Base-by-base conservation (phyloP, 1,139 yeast genomes). In the Yamadazyma trypodendri region DNA sequence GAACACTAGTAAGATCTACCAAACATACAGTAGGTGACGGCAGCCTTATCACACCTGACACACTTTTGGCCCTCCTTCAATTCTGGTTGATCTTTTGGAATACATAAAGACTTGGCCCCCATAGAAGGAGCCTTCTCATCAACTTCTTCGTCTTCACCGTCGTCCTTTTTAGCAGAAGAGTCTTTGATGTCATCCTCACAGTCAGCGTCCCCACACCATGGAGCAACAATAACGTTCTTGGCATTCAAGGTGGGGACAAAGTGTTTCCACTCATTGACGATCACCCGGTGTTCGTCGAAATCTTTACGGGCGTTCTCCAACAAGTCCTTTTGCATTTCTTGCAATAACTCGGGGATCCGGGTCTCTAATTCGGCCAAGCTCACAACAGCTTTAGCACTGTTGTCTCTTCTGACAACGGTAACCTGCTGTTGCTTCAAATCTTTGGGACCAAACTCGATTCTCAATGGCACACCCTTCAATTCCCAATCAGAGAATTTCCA, bases 401-500 rank as follows among this genome's bases (percentile, higher is more conserved):
- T 86, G 59, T 90, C 95, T 75, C 99, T 89, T 72, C 97, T 84
- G 40, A 89, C 97, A 42, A 89, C 94, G 34, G 87, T 75, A 38
- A 84, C 94, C 56, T 84, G 89, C 45, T 75, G 68, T 61, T 83
- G 78, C 56, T 84, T 84, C 55, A 88, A 70, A 65, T 94, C 99
- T 68, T 85, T 87, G 54, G 98, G 98, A 52, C 99, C 99, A 57
- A 85, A 79, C 70, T 94, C 99, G 35, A 92, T 60, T 65, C 98
- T 86, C 49, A 92, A 69, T 49, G 98, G 97, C 42, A 83, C 75
- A 73, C 99, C 99, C 73, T 86, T 88, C 61, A 94, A 80, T 71
- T 94, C 99, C 77, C 95, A 85, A 61, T 94, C 96, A 43, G 97
- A 85, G 67, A 90, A 94, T 68, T 92, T 94, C 97, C 97, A 94